These are phyloP conservation scores for Malania oleifera DNA, from an alignment of 164 flowering plant species.

Conservation along the genomic window DNA sequence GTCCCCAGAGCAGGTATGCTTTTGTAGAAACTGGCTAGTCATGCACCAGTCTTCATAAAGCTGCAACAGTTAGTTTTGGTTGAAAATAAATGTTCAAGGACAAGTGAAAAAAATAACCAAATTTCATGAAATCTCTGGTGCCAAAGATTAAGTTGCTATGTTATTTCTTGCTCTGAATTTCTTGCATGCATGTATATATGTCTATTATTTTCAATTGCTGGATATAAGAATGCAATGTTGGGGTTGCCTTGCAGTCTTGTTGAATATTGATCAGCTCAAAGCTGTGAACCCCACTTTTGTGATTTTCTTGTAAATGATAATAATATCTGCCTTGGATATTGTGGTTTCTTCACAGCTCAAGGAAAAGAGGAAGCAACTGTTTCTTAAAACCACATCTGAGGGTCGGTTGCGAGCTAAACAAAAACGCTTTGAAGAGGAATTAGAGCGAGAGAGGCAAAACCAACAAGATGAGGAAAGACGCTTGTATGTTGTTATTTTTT, in stretches of 20 bases:
- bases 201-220: too few relatives aligned
- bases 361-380: constrained; percentile 80
- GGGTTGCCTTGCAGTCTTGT: not conserved
- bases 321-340: constrained; percentile 2
- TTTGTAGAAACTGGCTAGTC: not conserved
- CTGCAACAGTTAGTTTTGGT: not conserved
- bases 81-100: too few relatives aligned
- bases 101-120: too few relatives aligned
- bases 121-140: not conserved
- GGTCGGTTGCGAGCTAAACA: constrained; percentile 91
- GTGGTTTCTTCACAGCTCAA: constrained; percentile 47
- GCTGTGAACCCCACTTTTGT: not conserved
- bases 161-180: not conserved
- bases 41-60: not conserved
- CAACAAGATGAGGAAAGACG: constrained; percentile 82
- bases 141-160: too few relatives aligned
- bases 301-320: not conserved
- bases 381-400: constrained; percentile 84
- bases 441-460: constrained; percentile 69
- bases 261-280: not conserved
- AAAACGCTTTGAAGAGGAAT: constrained; percentile 78
- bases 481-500: constrained; percentile 44
- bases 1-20: constrained; percentile 78
- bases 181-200: too few relatives aligned
- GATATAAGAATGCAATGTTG: not conserved